Evolutionary conservation across 2,329 filamentous ascomycete genomes (phyloP).

Genomic region (Colletotrichum cordylinicola): DNA sequence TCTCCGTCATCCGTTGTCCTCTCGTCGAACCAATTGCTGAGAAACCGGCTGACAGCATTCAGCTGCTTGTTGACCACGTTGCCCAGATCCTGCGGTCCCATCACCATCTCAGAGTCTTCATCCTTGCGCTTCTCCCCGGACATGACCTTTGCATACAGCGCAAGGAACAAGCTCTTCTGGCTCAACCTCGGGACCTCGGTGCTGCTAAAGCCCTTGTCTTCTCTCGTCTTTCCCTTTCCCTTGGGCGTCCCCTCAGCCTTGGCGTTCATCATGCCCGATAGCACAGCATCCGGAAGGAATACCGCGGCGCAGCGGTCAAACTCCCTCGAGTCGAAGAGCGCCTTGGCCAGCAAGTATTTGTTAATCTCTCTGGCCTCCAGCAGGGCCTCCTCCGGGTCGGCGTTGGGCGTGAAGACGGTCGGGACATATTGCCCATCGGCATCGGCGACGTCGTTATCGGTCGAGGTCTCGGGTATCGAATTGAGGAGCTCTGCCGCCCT

Average conservation of each 20-base stretch:
- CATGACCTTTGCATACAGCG: slow-evolving; percentile 90
- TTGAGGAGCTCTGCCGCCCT: slow-evolving; percentile 96
- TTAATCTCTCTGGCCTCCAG: slow-evolving; percentile 82
- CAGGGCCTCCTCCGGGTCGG: slow-evolving; percentile 73
- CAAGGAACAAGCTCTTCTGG: slow-evolving; percentile 90
- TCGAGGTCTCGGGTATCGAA: slow-evolving; percentile 70
- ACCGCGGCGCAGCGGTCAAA: slow-evolving; percentile 92
- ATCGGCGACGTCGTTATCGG: slow-evolving; percentile 56
- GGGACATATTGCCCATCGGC: slow-evolving; percentile 45
- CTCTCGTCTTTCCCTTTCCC: slow-evolving; percentile 64
- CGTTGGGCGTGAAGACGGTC: slow-evolving; percentile 58
- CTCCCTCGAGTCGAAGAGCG: slow-evolving; percentile 93
- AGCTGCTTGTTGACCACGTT: slow-evolving; percentile 87
- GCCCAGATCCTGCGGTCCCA: slow-evolving; percentile 90
- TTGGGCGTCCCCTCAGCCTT: slow-evolving; percentile 51
- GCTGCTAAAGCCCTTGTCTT: slow-evolving; percentile 24
- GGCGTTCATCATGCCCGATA: slow-evolving; percentile 68
- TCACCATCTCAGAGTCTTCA: slow-evolving; percentile 96
- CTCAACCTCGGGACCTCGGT: slow-evolving; percentile 66
- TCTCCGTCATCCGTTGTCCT: slow-evolving; percentile 64
- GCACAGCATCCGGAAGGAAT: slow-evolving; percentile 81
- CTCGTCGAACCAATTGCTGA: slow-evolving; percentile 82
- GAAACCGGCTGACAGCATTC: slow-evolving; percentile 72
- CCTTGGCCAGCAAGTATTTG: slow-evolving; percentile 89
- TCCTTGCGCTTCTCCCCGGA: slow-evolving; percentile 96